phyloP scores from a whole-genome alignment of 164 flowering plant genomes.

The Paratinospora sagittata region DNA sequence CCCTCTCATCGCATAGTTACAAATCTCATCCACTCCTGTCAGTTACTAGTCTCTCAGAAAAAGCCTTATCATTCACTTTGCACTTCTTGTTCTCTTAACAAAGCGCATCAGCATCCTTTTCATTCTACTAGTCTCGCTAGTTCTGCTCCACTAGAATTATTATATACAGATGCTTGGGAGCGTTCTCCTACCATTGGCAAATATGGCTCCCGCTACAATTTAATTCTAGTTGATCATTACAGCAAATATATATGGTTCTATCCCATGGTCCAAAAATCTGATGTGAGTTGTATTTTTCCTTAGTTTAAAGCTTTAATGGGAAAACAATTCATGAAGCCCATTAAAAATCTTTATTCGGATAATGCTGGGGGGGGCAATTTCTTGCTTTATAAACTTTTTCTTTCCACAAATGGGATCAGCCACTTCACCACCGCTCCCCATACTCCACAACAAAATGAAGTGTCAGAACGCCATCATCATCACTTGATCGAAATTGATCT shows the following conservation, averaged over 20 bases:
- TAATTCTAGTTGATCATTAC: background rate
- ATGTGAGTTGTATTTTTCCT: too few species aligned
- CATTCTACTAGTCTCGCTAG: background rate
- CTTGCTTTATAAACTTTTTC: background rate
- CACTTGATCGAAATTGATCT: constrained; percentile 1
- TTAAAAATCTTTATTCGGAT: background rate
- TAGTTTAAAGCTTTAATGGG: too few species aligned
- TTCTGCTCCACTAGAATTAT: background rate
- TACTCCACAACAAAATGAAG: constrained; percentile 2
- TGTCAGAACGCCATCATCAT: background rate
- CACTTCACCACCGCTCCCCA: background rate
- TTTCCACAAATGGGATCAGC: background rate
- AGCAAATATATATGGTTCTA: too few species aligned
- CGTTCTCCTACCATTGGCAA: background rate
- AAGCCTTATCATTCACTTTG: background rate
- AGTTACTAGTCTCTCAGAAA: too few species aligned
- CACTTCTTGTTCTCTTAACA: constrained; percentile 2
- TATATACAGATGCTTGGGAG: background rate
- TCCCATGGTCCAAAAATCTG: too few species aligned
- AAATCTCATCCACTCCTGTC: too few species aligned
- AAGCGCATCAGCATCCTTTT: constrained; percentile 10
- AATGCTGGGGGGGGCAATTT: background rate
- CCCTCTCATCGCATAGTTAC: too few species aligned
- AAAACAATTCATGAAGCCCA: too few species aligned
- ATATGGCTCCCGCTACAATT: constrained; percentile 10